These are phyloP conservation scores for Suillus luteus DNA, from an alignment of 768 basidiomycete genomes.

Conservation along the genomic window DNA sequence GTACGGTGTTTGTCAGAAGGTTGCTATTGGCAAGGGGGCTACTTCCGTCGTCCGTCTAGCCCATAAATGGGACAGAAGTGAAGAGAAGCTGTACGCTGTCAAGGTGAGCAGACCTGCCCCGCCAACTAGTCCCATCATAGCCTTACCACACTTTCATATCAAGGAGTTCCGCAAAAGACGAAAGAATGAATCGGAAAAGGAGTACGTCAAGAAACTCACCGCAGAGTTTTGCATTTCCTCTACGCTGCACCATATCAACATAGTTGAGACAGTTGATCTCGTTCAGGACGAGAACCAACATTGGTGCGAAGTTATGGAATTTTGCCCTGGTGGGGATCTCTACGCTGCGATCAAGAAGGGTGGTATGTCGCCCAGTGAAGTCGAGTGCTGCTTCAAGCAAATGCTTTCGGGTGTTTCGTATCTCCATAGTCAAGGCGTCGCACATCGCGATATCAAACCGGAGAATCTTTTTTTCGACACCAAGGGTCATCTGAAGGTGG, in stretches of 20 bases:
- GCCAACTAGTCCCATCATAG: neutral
- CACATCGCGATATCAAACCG: conserved; percentile 97
- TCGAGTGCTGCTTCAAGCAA: conserved; percentile 98
- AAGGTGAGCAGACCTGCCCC: conserved; percentile 60
- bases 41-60: conserved; percentile 95
- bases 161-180: conserved; percentile 98
- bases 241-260: conserved; percentile 89
- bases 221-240: conserved; percentile 99
- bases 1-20: conserved; percentile 96
- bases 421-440: conserved; percentile 94
- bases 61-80: conserved; percentile 97
- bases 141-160: conserved; percentile 3
- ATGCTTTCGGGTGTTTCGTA: conserved; percentile 87
- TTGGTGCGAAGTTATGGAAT: conserved; percentile 99
- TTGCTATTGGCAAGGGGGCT: conserved; percentile 98
- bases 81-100: conserved; percentile 97
- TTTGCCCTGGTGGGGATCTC: conserved; percentile 96
- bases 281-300: conserved; percentile 96
- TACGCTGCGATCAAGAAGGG: conserved; percentile 99
- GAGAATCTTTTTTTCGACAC: conserved; percentile 96
- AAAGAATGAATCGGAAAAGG: conserved; percentile 98
- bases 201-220: conserved; percentile 99
- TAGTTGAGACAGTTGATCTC: conserved; percentile 98
- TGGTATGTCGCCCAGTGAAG: conserved; percentile 86
- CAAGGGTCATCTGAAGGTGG: conserved; percentile 89